phyloP scores from a whole-genome alignment of 1,284 basidiomycete species.

The Boletus smithii region DNA sequence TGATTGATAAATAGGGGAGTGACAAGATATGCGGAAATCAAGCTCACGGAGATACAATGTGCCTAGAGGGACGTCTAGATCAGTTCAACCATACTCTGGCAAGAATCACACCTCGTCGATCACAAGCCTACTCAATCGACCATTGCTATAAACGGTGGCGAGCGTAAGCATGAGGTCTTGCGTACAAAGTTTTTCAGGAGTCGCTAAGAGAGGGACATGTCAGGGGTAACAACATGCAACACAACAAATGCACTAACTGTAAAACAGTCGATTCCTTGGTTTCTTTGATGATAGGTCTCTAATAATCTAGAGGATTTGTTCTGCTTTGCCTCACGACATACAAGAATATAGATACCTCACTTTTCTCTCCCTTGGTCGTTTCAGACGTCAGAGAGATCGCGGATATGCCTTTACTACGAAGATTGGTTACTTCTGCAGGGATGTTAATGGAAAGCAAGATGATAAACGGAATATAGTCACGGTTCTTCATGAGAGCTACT shows the following conservation, averaged over 20 bases:
- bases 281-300: conserved; percentile 59
- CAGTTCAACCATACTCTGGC: background rate
- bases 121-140: conserved; percentile 66
- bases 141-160: conserved; percentile 47
- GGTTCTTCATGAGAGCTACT: conserved; percentile 81
- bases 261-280: conserved; percentile 65
- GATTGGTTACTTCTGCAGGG: conserved; percentile 58
- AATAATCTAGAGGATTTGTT: conserved; percentile 46
- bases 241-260: conserved; percentile 47
- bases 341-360: conserved; percentile 40
- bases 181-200: conserved; percentile 71
- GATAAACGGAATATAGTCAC: conserved; percentile 37
- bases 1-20: background rate
- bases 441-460: conserved; percentile 5
- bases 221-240: conserved; percentile 11
- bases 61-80: conserved; percentile 44
- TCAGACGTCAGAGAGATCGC: conserved; percentile 71
- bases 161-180: conserved; percentile 54
- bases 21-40: background rate
- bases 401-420: conserved; percentile 53
- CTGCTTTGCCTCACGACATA: background rate
- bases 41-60: conserved; percentile 77
- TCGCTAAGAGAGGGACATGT: conserved; percentile 40
- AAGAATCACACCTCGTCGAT: conserved; percentile 66
- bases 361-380: conserved; percentile 50